Conservation (phyloP, 306 rosid species). For the Cucumis hystrix region DNA sequence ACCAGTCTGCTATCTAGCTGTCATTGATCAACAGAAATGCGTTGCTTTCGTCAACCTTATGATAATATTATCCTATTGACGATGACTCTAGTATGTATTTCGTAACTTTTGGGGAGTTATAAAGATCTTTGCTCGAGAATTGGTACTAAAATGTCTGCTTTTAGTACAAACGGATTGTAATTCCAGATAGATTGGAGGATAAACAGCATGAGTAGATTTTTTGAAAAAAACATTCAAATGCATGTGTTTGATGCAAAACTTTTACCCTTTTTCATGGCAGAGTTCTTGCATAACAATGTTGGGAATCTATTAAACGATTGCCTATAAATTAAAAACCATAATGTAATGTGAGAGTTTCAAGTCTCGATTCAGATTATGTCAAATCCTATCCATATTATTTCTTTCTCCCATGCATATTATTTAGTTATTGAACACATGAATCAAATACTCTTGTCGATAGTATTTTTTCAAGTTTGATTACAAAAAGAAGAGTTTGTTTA, state of each 20-base stretch:
- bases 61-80: background rate
- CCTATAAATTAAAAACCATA: background rate
- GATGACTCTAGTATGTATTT: background rate
- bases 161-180: background rate
- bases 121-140: background rate
- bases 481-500: background rate
- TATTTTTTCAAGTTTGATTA: background rate
- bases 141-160: background rate
- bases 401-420: background rate
- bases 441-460: background rate
- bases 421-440: background rate
- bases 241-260: background rate
- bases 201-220: background rate
- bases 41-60: background rate
- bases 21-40: background rate
- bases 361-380: background rate
- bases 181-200: background rate
- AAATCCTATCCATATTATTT: background rate
- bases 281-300: background rate
- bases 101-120: background rate
- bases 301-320: background rate
- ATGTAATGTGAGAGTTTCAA: background rate
- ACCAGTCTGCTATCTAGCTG: background rate
- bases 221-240: background rate
- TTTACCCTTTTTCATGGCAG: background rate